phyloP scores from a whole-genome alignment of 2,329 filamentous ascomycete species.

The Beauveria varroae region DNA sequence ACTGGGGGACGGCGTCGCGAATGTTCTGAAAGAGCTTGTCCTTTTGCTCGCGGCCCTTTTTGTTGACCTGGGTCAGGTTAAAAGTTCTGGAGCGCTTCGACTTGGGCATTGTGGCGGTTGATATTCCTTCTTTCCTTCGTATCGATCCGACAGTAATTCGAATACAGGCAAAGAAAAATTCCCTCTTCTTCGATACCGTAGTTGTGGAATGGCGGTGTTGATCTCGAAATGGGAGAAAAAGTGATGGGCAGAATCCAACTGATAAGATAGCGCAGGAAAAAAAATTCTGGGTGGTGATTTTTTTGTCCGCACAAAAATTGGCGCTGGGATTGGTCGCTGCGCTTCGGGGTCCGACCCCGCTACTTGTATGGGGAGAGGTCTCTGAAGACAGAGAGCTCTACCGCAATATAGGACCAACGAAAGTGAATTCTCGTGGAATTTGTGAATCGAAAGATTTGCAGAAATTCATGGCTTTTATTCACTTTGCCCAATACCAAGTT shows the following conservation, averaged over 20 bases:
- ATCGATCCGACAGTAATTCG: background rate
- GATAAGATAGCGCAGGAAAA: slow-evolving; percentile 25
- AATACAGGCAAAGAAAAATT: background rate
- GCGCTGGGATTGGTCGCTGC: slow-evolving; percentile 1
- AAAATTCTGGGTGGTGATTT: slow-evolving; percentile 16
- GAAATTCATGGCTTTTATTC: too few relatives aligned
- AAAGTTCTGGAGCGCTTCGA: slow-evolving; percentile 88
- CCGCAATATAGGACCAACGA: background rate
- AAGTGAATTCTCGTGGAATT: too few relatives aligned
- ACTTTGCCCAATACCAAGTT: too few relatives aligned
- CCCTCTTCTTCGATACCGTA: background rate
- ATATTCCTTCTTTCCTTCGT: background rate
- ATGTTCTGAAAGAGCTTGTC: slow-evolving; percentile 83
- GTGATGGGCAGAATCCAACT: slow-evolving; percentile 6
- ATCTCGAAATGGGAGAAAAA: slow-evolving; percentile 1
- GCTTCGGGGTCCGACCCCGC: slow-evolving; percentile 3
- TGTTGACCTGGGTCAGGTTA: slow-evolving; percentile 83
- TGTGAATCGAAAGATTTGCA: too few relatives aligned
- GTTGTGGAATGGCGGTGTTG: slow-evolving; percentile 10
- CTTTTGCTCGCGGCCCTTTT: slow-evolving; percentile 90
- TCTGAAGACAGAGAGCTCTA: too few relatives aligned
- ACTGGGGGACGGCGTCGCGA: slow-evolving; percentile 74
- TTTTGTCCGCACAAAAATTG: slow-evolving; percentile 6
- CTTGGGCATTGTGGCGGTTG: slow-evolving; percentile 68
- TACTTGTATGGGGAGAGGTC: background rate